Conservation (phyloP, 2,329 filamentous ascomycete genomes). For the Fusarium scirpi region DNA sequence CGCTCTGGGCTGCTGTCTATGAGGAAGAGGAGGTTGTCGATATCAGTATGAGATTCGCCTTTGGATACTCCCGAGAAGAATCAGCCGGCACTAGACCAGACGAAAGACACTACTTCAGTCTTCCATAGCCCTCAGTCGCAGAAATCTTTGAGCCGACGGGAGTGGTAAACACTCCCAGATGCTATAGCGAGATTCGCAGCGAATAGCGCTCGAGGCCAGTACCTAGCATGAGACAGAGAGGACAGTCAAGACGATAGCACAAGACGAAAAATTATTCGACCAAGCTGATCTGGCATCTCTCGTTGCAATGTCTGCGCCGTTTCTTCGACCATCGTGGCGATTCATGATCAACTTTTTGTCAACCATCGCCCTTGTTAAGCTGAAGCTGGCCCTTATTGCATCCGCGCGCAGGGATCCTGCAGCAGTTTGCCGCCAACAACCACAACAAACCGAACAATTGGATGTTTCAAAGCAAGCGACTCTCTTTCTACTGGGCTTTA, state of each 20-base stretch:
- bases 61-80: slow-evolving; percentile 49
- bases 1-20: slow-evolving; percentile 34
- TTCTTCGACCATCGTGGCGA: slow-evolving; percentile 42
- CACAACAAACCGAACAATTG: slow-evolving; percentile 16
- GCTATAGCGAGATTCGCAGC: slow-evolving; percentile 68
- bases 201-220: slow-evolving; percentile 72
- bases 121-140: slow-evolving; percentile 62
- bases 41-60: slow-evolving; percentile 44
- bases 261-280: slow-evolving; percentile 63
- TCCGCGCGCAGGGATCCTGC: slow-evolving; percentile 25
- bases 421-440: slow-evolving; percentile 16
- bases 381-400: slow-evolving; percentile 23
- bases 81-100: slow-evolving; percentile 50
- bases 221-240: slow-evolving; percentile 68
- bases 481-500: slow-evolving; percentile 1
- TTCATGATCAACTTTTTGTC: slow-evolving; percentile 42
- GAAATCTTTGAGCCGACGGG: slow-evolving; percentile 58
- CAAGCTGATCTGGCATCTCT: slow-evolving; percentile 58
- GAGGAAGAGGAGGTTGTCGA: slow-evolving; percentile 46
- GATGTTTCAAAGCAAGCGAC: slow-evolving; percentile 11
- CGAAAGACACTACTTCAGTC: slow-evolving; percentile 51
- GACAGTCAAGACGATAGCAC: slow-evolving; percentile 77
- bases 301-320: slow-evolving; percentile 57
- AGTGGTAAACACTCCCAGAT: slow-evolving; percentile 55
- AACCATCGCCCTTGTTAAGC: slow-evolving; percentile 23